Evolutionary conservation across 75 land plant genomes (phyloP), one percentile per base, ranked within the genome.

Genomic region (Cunninghamia lanceolata): DNA sequence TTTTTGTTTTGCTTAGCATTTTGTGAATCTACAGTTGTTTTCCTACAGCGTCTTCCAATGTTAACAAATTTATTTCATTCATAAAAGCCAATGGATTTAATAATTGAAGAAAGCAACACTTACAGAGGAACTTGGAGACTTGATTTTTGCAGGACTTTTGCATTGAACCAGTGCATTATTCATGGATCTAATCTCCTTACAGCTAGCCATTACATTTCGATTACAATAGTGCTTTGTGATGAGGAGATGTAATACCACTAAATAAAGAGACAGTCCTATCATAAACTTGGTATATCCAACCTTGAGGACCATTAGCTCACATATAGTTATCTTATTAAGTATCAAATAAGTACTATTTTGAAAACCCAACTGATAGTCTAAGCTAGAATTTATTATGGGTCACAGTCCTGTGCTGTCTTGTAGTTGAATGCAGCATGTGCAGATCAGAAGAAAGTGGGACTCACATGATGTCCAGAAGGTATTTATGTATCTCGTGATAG

Each of bases 91-190:
- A 25, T 34, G 16, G 75, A 32, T 73, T 11, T 9, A 34, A 10
- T 14, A 28, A 80, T 43, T 80, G 82, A 77, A 77, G 82, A 80
- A 25, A 80, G n/a, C 28, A 42, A n/a, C 28, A 80, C 46, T 43
- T 42, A 43, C 82, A n/a, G 50, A 45, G 21, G 50, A 42, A 4
- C 9, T 28, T 28, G 30, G 47, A 28, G 47, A 32, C 32, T 80
- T 80, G 15, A 28, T 42, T 7, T 45, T 80, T 28, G 82, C 32
- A 80, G 82, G 82, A 80, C 82, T 80, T 28, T 80, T 80, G 15
- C 82, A n/a, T 45, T 45, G 82, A 43, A 43, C 50, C 3, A 4
- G 9, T 80, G 46, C 13, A 80, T 13, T 40, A 28, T n/a, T 28
- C 32, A 45, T 42, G 4, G 50, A 42, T 43, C 47, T 42, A 28